These are phyloP conservation scores for Suillus placidus DNA, from an alignment of 768 basidiomycete genomes.

Conservation along the genomic window DNA sequence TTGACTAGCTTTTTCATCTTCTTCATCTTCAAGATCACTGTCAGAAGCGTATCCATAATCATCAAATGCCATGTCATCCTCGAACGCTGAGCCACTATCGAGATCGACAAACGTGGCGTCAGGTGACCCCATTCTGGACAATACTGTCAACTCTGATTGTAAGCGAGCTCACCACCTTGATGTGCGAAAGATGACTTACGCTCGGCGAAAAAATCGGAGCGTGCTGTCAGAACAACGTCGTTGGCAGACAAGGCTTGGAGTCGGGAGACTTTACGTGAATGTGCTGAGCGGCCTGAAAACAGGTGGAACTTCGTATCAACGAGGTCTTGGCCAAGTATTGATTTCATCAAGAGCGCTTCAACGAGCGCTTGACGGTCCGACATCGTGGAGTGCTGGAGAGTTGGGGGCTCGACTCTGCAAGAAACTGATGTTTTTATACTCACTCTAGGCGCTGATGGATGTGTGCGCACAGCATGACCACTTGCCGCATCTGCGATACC, in stretches of 20 bases:
- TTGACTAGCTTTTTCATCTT: background rate
- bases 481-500: background rate
- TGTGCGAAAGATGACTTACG: constrained; percentile 16
- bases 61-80: constrained; percentile 11
- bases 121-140: constrained; percentile 13
- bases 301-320: constrained; percentile 36
- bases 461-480: background rate
- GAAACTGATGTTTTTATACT: background rate
- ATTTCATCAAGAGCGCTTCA: constrained; percentile 27
- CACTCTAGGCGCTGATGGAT: background rate
- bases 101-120: constrained; percentile 22
- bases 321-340: constrained; percentile 30
- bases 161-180: background rate
- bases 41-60: constrained; percentile 38
- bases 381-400: background rate
- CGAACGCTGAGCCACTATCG: constrained; percentile 13
- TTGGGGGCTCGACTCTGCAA: background rate
- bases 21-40: constrained; percentile 38
- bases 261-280: constrained; percentile 13
- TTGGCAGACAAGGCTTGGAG: constrained; percentile 33
- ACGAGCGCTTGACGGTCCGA: constrained; percentile 16
- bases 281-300: constrained; percentile 25
- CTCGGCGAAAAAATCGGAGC: constrained; percentile 32
- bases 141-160: constrained; percentile 15
- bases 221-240: constrained; percentile 26